Evolutionary conservation across 345 rosid genomes (phyloP).

Genomic region (Eutrema yunnanense): DNA sequence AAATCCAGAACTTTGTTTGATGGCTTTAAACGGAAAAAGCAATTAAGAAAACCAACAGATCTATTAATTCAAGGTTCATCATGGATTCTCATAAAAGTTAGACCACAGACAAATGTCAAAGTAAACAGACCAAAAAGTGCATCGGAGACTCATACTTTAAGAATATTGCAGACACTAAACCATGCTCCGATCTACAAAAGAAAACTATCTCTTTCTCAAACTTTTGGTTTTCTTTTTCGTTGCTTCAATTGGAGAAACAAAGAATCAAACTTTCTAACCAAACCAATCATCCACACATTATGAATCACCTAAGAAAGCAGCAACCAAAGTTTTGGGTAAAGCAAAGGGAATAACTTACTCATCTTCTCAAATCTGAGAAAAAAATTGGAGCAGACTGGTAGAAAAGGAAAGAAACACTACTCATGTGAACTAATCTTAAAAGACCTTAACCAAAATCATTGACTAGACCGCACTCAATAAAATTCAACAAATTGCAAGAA

Average conservation of each 20-base stretch:
- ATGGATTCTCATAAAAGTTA: constrained; percentile 21
- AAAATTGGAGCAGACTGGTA: background rate
- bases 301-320: background rate
- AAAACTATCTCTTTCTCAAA: background rate
- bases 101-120: constrained; percentile 30
- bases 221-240: constrained; percentile 5
- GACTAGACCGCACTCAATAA: background rate
- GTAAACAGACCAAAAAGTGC: constrained; percentile 24
- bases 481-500: constrained; percentile 15
- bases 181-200: no score
- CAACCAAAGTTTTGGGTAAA: background rate
- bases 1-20: constrained; percentile 12
- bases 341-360: background rate
- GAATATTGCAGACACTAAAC: constrained; percentile 21
- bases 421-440: background rate
- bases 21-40: constrained; percentile 21
- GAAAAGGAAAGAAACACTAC: background rate
- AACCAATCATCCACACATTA: background rate
- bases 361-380: background rate
- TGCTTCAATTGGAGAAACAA: constrained; percentile 9
- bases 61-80: constrained; percentile 19
- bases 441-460: background rate
- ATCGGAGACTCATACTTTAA: background rate
- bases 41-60: constrained; percentile 17
- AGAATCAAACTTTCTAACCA: constrained; percentile 16